These are phyloP conservation scores for Cladophialophora chaetospira DNA, from an alignment of 2,329 filamentous ascomycete species.

Conservation along the genomic window DNA sequence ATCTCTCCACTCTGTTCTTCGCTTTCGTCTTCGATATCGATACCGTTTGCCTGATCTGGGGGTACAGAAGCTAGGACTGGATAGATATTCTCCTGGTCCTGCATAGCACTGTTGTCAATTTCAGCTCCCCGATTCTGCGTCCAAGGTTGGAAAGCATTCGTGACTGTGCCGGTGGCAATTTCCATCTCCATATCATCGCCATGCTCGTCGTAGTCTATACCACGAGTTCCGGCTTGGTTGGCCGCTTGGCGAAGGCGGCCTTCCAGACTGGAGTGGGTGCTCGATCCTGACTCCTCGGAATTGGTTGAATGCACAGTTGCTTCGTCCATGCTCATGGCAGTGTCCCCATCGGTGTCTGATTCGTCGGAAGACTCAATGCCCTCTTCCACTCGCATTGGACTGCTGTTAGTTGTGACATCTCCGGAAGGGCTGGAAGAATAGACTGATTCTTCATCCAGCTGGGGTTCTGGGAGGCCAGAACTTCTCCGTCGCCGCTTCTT, in stretches of 20 bases:
- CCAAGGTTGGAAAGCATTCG: conserved; percentile 53
- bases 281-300: conserved; percentile 60
- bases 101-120: conserved; percentile 39
- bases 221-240: conserved; percentile 72
- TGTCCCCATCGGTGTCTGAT: conserved; percentile 68
- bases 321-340: conserved; percentile 81
- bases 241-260: conserved; percentile 76
- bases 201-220: conserved; percentile 60
- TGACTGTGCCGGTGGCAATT: conserved; percentile 64
- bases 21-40: conserved; percentile 44
- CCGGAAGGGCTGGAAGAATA: conserved; percentile 70
- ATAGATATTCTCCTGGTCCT: conserved; percentile 50
- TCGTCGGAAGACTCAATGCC: conserved; percentile 54
- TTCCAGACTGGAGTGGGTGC: conserved; percentile 73
- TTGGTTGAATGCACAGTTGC: conserved; percentile 68
- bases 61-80: conserved; percentile 40
- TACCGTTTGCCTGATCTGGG: conserved; percentile 25
- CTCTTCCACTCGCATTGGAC: conserved; percentile 47
- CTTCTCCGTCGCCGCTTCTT: conserved; percentile 59
- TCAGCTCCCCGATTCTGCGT: conserved; percentile 36
- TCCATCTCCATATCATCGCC: conserved; percentile 80
- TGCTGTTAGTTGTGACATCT: conserved; percentile 42
- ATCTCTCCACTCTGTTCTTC: conserved; percentile 66
- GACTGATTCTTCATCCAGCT: conserved; percentile 60
- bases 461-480: conserved; percentile 54